These are phyloP conservation scores for Edaphochlamys debaryana DNA, from an alignment of 139 green algal genomes.

Conservation along the genomic window DNA sequence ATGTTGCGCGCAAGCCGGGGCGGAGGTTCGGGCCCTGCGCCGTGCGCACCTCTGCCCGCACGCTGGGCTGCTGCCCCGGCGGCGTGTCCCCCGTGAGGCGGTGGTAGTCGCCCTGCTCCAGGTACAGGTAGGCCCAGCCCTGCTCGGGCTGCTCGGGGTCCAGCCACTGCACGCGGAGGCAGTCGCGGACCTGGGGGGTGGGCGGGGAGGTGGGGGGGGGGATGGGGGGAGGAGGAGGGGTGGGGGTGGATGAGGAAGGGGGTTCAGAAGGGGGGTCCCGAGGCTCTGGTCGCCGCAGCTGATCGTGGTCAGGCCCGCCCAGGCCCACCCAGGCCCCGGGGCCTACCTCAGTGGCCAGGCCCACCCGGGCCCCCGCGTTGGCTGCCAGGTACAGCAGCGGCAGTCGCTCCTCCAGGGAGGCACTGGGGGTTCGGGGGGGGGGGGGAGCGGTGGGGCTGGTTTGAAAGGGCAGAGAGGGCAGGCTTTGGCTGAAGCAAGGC, in stretches of 20 bases:
- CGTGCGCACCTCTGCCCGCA: slow-evolving; percentile 22
- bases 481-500: no score
- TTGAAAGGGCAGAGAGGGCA: no score
- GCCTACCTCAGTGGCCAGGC: slow-evolving; percentile 89
- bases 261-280: no score
- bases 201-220: neutral
- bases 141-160: slow-evolving; percentile 75
- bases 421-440: neutral
- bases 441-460: no score
- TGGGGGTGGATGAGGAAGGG: no score
- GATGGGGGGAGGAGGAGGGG: no score
- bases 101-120: slow-evolving; percentile 86
- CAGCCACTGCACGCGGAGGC: slow-evolving; percentile 78
- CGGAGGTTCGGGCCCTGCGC: no score
- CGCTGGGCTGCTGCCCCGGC: neutral
- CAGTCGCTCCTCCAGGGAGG: slow-evolving; percentile 81
- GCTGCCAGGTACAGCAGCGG: slow-evolving; percentile 96
- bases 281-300: no score
- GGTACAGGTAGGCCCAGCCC: slow-evolving; percentile 95
- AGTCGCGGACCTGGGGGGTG: slow-evolving; percentile 40
- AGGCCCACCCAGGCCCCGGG: no score
- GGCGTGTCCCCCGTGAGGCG: slow-evolving; percentile 32
- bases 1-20: no score
- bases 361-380: slow-evolving; percentile 93
- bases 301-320: no score